phyloP scores from a whole-genome alignment of 257 asterid species.

The Solanum sitiens region DNA sequence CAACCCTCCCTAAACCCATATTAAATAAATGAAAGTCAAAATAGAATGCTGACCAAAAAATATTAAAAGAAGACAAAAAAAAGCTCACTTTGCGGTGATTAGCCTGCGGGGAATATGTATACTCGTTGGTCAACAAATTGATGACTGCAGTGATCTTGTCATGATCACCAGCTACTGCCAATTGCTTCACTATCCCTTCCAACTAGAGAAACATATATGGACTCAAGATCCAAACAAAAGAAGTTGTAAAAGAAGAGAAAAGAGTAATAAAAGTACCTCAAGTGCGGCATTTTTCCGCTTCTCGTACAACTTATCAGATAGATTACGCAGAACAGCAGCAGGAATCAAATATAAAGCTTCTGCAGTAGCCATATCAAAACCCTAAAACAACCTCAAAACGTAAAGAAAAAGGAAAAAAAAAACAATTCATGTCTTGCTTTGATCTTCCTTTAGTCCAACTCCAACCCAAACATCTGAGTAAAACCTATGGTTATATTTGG shows the following conservation, averaged over 20 bases:
- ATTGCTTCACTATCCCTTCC: conserved; percentile 93
- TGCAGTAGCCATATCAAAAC: conserved; percentile 26
- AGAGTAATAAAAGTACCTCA: conserved; percentile 35
- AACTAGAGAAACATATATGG: conserved; percentile 30
- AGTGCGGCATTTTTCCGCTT: conserved; percentile 98
- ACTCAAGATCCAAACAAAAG: neutral
- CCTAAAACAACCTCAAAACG: conserved; percentile 11
- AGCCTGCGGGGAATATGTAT: conserved; percentile 75
- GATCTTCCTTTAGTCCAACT: neutral
- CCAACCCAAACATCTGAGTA: neutral
- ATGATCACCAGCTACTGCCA: conserved; percentile 61
- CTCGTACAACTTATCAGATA: conserved; percentile 94
- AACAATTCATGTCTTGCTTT: neutral
- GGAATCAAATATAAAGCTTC: conserved; percentile 74
- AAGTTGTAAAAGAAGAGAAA: neutral
- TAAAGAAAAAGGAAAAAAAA: neutral
- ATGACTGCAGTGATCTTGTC: conserved; percentile 74
- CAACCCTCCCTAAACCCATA: conserved; percentile 71
- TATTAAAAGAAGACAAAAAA: neutral
- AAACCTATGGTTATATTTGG: neutral
- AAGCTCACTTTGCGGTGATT: conserved; percentile 76
- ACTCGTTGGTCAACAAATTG: conserved; percentile 70
- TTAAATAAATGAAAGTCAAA: neutral
- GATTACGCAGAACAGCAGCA: conserved; percentile 82
- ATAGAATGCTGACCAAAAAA: neutral